Evolutionary conservation across 1,139 yeast species (phyloP).

Genomic region (Kodamaea alishanica): DNA sequence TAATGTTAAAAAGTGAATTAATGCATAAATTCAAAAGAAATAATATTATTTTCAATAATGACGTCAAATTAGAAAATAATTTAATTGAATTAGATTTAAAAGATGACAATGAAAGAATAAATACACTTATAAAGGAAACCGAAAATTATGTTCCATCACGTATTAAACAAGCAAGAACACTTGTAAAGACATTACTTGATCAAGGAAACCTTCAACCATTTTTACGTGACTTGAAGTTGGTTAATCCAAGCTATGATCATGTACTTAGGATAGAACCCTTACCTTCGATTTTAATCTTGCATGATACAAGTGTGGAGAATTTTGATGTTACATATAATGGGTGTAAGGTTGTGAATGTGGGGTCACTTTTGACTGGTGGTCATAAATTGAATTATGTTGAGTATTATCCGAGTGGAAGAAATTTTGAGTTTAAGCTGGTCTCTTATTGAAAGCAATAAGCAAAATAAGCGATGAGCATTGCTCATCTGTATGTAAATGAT

Average conservation of each 20-base stretch:
- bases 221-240: slow-evolving; percentile 53
- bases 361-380: slow-evolving; percentile 47
- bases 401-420: slow-evolving; percentile 58
- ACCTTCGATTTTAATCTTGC: slow-evolving; percentile 64
- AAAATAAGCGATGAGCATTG: slow-evolving; percentile 1
- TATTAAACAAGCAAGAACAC: slow-evolving; percentile 64
- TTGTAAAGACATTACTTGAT: slow-evolving; percentile 76
- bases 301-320: slow-evolving; percentile 66
- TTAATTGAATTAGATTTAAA: slow-evolving; percentile 18
- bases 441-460: slow-evolving; percentile 35
- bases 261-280: slow-evolving; percentile 70
- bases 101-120: slow-evolving; percentile 14
- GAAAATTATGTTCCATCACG: slow-evolving; percentile 17
- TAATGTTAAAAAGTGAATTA: slow-evolving; percentile 67
- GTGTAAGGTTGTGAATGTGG: slow-evolving; percentile 74
- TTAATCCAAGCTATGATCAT: slow-evolving; percentile 68
- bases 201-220: slow-evolving; percentile 90
- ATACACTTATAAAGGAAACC: slow-evolving; percentile 12
- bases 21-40: slow-evolving; percentile 69
- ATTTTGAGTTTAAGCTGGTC: slow-evolving; percentile 46
- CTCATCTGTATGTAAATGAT: not conserved
- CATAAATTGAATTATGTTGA: slow-evolving; percentile 64
- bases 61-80: slow-evolving; percentile 31
- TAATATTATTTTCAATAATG: slow-evolving; percentile 53
- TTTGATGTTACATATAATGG: slow-evolving; percentile 80